Conservation (phyloP, 2,329 filamentous ascomycete species). For the Neospermospora avenae region DNA sequence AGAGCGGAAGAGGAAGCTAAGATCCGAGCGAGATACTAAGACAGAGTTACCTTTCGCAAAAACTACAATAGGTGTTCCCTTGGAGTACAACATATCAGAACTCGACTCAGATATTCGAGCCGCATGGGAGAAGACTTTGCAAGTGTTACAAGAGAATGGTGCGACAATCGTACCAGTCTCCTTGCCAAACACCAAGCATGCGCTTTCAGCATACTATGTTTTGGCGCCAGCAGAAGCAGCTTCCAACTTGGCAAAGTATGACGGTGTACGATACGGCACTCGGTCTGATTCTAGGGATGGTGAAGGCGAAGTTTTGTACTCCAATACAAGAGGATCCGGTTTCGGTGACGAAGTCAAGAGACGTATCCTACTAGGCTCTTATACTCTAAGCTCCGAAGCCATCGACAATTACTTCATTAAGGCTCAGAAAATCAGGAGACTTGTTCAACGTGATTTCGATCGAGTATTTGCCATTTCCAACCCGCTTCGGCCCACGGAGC, state of each 20-base stretch:
- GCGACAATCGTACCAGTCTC: constrained; percentile 72
- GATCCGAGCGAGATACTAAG: neutral
- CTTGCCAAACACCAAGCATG: constrained; percentile 78
- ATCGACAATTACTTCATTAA: constrained; percentile 97
- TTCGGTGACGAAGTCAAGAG: constrained; percentile 85
- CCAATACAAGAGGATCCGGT: constrained; percentile 66
- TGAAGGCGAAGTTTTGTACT: constrained; percentile 66
- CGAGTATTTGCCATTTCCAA: constrained; percentile 68
- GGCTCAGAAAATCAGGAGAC: constrained; percentile 79
- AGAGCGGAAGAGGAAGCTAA: neutral
- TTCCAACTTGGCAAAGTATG: constrained; percentile 95
- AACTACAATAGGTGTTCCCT: constrained; percentile 52
- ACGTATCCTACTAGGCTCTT: constrained; percentile 84
- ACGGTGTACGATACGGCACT: constrained; percentile 85
- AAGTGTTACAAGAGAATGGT: constrained; percentile 58
- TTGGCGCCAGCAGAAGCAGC: constrained; percentile 93
- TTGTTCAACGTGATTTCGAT: constrained; percentile 87
- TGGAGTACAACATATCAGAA: constrained; percentile 87
- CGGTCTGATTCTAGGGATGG: constrained; percentile 45
- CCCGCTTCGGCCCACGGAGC: constrained; percentile 55
- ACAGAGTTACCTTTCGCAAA: constrained; percentile 1
- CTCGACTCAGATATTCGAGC: constrained; percentile 65
- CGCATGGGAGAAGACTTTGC: constrained; percentile 65
- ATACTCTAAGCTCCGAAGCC: constrained; percentile 82
- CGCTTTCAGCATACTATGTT: constrained; percentile 91